A percentile compares a stretch with the other conserved stretches of the same genome.
Evolutionary conservation across 331 rosid species (phyloP).

Genomic region (Erythrophleum ivorense): DNA sequence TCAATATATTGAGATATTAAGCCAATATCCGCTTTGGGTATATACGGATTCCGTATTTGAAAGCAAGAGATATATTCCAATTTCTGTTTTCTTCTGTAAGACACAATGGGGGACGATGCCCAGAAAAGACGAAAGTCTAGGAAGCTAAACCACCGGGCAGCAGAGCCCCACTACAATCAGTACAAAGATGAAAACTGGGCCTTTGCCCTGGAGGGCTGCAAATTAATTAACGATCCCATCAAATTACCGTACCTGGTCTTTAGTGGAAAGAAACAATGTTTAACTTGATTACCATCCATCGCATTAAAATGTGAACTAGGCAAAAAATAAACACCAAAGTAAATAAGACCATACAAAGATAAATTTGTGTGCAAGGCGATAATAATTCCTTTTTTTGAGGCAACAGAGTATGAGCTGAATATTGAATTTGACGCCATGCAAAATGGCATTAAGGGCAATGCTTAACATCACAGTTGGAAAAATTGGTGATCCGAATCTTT

Average conservation of each 20-base stretch:
- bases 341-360: background rate
- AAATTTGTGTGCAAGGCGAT: background rate
- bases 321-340: background rate
- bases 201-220: background rate
- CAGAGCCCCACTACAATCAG: background rate
- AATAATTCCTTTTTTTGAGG: background rate
- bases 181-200: background rate
- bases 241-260: background rate
- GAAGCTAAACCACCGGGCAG: background rate
- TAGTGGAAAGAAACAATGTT: background rate
- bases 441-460: no score
- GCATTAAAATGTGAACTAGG: background rate
- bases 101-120: background rate
- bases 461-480: no score
- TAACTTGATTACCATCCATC: background rate
- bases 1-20: slow-evolving; percentile 10
- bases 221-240: background rate
- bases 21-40: slow-evolving; percentile 8
- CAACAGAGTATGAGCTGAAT: background rate
- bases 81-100: background rate
- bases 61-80: slow-evolving; percentile 30
- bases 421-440: background rate
- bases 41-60: slow-evolving; percentile 23
- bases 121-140: background rate
- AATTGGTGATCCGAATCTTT: no score